A percentile compares a stretch with the other conserved stretches of the same genome.
phyloP scores from a whole-genome alignment of 495 filamentous ascomycete genomes.

The Ascodesmis nigricans region DNA sequence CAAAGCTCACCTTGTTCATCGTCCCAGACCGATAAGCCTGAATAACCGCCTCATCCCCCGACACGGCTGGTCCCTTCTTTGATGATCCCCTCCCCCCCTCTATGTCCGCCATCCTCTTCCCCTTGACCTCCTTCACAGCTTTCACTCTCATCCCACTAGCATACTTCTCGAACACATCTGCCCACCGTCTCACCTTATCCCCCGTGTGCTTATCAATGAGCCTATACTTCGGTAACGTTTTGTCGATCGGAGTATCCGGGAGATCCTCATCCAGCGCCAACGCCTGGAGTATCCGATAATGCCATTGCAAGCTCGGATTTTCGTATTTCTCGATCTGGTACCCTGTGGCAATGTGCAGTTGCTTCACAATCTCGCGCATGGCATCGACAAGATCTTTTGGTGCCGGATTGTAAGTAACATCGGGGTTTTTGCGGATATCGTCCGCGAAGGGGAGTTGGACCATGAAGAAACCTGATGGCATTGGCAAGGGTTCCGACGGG shows the following conservation, averaged over 20 bases:
- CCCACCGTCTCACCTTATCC: slow-evolving; percentile 54
- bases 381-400: slow-evolving; percentile 50
- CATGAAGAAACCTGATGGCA: slow-evolving; percentile 87
- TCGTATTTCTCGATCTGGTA: slow-evolving; percentile 79
- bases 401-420: slow-evolving; percentile 31
- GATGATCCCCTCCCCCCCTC: slow-evolving; percentile 17
- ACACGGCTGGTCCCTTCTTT: slow-evolving; percentile 30
- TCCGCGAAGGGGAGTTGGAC: slow-evolving; percentile 76
- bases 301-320: slow-evolving; percentile 92
- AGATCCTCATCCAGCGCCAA: slow-evolving; percentile 81
- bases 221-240: slow-evolving; percentile 58
- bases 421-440: slow-evolving; percentile 58
- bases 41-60: slow-evolving; percentile 35
- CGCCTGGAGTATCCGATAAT: slow-evolving; percentile 84
- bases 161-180: slow-evolving; percentile 36
- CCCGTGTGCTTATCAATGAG: slow-evolving; percentile 78
- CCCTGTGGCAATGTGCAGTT: slow-evolving; percentile 74
- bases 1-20: slow-evolving; percentile 33
- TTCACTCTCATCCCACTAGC: slow-evolving; percentile 17
- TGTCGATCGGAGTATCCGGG: slow-evolving; percentile 59
- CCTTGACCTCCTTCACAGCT: slow-evolving; percentile 28
- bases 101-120: slow-evolving; percentile 19
- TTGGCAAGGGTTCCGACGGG: too few species aligned
- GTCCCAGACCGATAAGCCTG: slow-evolving; percentile 34
- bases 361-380: slow-evolving; percentile 63